Base-by-base conservation (phyloP, 495 filamentous ascomycete genomes). In the Parmelia sp. region DNA sequence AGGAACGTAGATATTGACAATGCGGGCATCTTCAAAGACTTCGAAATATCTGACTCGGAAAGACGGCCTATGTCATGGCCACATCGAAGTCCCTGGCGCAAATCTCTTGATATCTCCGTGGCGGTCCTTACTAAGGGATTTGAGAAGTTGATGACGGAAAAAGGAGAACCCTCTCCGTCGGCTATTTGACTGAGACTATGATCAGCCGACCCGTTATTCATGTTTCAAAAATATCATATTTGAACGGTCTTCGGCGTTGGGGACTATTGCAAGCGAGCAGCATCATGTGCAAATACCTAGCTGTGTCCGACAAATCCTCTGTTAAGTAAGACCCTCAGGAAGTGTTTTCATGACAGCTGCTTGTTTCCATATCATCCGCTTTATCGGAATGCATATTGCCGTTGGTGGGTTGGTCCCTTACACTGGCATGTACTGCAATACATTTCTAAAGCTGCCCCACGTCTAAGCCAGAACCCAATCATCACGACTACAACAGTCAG, bases 41-140 rank as follows among this genome's bases (percentile, higher is more conserved):
- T 61, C 0, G 17, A 61, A 10, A 21, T 61, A 17, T 14, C 33
- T 1, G 29, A 61, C 25, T 61, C 42, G 23, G 59, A 61, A 21
- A 47, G 59, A 37, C 59, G 59, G 27, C 59, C 59, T 21, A 51
- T 61, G 59, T 61, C 59, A 14, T 61, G 59, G 59, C 59, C 59
- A 19, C 33, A 23, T 4, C 33, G 42, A 29, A 47, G 4, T n/a
- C 25, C 40, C 14, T 47, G 40, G 42, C 59, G 59, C 14, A 61
- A 61, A 23, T 61, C 59, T 3, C 42, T 61, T 27, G 59, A 61
- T 14, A 51, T 61, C 21, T 61, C 59, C 21, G 59, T 61, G 3
- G 59, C 59, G 12, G 59, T 61, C 8, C 59, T 61, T 33, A 51
- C 39, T 25, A 42, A 45, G n/a, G 23, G 33, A 7, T 61, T 61